These are phyloP conservation scores for Batkoa obscura DNA, from an alignment of 371 early-diverging fungal genomes.

Conservation along the genomic window DNA sequence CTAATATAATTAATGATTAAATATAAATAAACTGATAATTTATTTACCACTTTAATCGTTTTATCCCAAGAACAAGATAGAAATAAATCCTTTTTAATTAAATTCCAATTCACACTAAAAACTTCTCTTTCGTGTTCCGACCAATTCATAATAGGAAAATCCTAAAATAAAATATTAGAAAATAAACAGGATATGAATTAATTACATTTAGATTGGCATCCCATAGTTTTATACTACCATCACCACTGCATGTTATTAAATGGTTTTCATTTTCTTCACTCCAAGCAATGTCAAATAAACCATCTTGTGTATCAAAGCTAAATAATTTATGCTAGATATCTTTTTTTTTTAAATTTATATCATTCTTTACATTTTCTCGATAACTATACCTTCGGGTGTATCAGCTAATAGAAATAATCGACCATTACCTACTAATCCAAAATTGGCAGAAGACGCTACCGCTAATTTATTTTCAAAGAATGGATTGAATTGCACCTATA, in stretches of 20 bases:
- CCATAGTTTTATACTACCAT: slow-evolving; percentile 86
- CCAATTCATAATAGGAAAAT: slow-evolving; percentile 78
- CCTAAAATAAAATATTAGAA: slow-evolving; percentile 20
- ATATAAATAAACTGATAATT: background rate
- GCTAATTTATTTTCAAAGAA: slow-evolving; percentile 80
- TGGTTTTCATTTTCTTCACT: slow-evolving; percentile 89
- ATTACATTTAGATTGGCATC: slow-evolving; percentile 60
- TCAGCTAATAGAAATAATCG: slow-evolving; percentile 43
- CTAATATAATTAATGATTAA: slow-evolving; percentile 15
- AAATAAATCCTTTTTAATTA: slow-evolving; percentile 66
- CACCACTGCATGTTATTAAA: slow-evolving; percentile 72
- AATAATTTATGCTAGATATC: background rate
- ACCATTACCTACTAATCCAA: slow-evolving; percentile 91
- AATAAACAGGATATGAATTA: slow-evolving; percentile 4
- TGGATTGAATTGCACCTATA: slow-evolving; percentile 72
- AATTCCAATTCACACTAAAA: slow-evolving; percentile 83
- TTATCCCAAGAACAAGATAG: slow-evolving; percentile 86
- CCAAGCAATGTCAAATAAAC: slow-evolving; percentile 83
- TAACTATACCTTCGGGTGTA: slow-evolving; percentile 32
- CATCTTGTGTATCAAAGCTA: slow-evolving; percentile 92
- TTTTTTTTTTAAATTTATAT: background rate
- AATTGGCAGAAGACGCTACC: slow-evolving; percentile 78
- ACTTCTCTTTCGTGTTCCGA: slow-evolving; percentile 86
- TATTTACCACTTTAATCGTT: slow-evolving; percentile 69
- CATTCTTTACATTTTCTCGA: slow-evolving; percentile 37